Percentiles rank a stretch among this genome's conserved stretches.
Conservation (phyloP, 108 stramenopile genomes). For the Cyclotella kingstonii region DNA sequence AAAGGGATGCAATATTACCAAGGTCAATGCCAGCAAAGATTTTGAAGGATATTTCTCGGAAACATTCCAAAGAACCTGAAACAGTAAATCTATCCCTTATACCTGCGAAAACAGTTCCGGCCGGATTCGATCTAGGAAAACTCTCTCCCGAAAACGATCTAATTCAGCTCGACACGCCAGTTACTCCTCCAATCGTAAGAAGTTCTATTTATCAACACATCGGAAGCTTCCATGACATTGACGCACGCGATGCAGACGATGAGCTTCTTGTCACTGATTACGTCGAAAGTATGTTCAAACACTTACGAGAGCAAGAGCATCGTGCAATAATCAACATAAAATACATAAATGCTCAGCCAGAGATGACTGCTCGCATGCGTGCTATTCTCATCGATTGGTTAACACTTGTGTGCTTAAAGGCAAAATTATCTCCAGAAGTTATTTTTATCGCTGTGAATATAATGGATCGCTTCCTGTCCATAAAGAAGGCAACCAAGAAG, state of each 20-base stretch:
- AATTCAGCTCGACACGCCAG: neutral
- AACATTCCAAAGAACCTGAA: neutral
- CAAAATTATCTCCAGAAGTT: conserved; percentile 78
- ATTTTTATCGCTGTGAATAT: conserved; percentile 86
- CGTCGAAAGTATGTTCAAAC: conserved; percentile 80
- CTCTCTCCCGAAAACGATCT: neutral
- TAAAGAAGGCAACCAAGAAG: conserved; percentile 51
- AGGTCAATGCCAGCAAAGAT: no score
- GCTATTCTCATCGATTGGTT: conserved; percentile 93
- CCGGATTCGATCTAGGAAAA: neutral
- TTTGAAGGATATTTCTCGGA: neutral
- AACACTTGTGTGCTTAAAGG: conserved; percentile 87
- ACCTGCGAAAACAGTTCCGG: neutral
- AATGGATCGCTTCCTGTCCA: conserved; percentile 81
- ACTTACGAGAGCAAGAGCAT: conserved; percentile 68
- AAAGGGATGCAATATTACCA: conserved; percentile 9
- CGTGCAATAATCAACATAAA: conserved; percentile 46
- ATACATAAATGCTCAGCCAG: conserved; percentile 73
- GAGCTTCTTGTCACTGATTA: conserved; percentile 77
- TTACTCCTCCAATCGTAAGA: neutral
- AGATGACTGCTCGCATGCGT: conserved; percentile 85
- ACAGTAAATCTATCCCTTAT: neutral
- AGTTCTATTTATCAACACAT: conserved; percentile 30
- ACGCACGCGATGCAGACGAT: conserved; percentile 70
- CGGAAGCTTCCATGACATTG: conserved; percentile 63